Conservation (phyloP, 805 yeast species). For the Candida ipomoeae region DNA sequence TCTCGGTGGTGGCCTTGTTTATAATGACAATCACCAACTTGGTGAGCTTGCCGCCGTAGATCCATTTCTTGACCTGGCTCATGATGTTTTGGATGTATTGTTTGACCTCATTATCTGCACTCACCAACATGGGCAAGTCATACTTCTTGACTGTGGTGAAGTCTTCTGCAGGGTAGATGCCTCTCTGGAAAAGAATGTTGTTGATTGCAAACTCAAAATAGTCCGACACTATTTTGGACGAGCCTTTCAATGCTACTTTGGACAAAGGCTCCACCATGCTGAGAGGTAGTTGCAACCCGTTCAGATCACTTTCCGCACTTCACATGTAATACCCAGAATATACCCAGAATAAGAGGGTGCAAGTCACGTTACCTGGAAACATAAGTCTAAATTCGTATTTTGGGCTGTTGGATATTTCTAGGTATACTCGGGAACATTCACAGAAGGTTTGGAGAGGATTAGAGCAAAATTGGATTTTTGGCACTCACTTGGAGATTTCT, state of each 20-base stretch:
- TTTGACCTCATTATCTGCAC: constrained; percentile 72
- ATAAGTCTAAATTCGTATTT: background rate
- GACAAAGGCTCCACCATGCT: constrained; percentile 19
- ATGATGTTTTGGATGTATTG: constrained; percentile 63
- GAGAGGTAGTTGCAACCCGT: constrained; percentile 1
- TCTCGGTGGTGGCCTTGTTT: constrained; percentile 60
- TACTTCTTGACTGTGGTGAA: constrained; percentile 74
- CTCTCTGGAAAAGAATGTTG: constrained; percentile 81
- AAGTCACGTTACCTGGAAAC: background rate
- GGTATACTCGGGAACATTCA: background rate
- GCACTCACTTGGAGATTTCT: background rate
- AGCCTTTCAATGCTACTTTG: constrained; percentile 66
- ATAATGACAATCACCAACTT: constrained; percentile 71
- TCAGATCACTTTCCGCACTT: constrained; percentile 1
- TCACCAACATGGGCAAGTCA: constrained; percentile 68
- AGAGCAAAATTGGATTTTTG: background rate
- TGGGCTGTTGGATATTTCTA: background rate
- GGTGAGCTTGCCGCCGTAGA: constrained; percentile 62
- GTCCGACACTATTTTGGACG: constrained; percentile 74
- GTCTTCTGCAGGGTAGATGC: constrained; percentile 84
- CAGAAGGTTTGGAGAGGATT: background rate
- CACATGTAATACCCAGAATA: background rate
- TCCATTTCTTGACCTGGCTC: constrained; percentile 64
- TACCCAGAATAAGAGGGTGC: background rate
- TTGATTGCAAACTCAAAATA: constrained; percentile 81